Evolutionary conservation across 2,329 filamentous ascomycete genomes (phyloP).

Genomic region (Salinomyces thailandicus): DNA sequence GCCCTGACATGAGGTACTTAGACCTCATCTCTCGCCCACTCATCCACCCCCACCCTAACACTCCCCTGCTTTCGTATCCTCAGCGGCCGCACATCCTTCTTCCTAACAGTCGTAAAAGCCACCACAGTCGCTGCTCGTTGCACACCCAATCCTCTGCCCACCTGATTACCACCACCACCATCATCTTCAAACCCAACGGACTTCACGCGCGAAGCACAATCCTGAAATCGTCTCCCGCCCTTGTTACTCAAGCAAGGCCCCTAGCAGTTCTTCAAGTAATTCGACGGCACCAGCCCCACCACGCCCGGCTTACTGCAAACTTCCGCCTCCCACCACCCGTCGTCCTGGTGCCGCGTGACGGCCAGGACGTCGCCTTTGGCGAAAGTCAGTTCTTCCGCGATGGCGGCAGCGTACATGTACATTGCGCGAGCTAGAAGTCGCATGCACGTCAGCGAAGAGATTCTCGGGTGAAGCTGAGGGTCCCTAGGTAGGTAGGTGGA

Average conservation of each 20-base stretch:
- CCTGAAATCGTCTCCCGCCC: too few relatives aligned
- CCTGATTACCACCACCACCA: too few relatives aligned
- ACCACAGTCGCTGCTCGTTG: too few relatives aligned
- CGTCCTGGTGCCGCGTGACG: constrained; percentile 82
- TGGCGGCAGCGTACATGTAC: constrained; percentile 89
- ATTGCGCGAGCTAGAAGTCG: constrained; percentile 64
- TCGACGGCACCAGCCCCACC: constrained; percentile 54
- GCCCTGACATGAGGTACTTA: too few relatives aligned
- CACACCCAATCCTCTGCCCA: too few relatives aligned
- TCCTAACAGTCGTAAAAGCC: too few relatives aligned
- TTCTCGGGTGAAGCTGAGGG: too few relatives aligned
- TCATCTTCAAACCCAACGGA: background rate
- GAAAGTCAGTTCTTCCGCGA: constrained; percentile 89
- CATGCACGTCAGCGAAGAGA: constrained; percentile 7
- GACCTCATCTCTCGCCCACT: too few relatives aligned
- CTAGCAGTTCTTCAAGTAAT: constrained; percentile 52
- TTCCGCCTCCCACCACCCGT: constrained; percentile 99
- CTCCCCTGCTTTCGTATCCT: background rate
- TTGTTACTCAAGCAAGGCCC: background rate
- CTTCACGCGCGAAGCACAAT: background rate
- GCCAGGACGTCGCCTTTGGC: constrained; percentile 84
- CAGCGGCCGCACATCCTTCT: constrained; percentile 1
- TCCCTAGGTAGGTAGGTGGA: too few relatives aligned
- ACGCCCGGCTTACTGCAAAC: constrained; percentile 54
- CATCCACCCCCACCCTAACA: background rate